phyloP scores from a whole-genome alignment of 1,139 yeast species.

The Lodderomyces beijingensis region DNA sequence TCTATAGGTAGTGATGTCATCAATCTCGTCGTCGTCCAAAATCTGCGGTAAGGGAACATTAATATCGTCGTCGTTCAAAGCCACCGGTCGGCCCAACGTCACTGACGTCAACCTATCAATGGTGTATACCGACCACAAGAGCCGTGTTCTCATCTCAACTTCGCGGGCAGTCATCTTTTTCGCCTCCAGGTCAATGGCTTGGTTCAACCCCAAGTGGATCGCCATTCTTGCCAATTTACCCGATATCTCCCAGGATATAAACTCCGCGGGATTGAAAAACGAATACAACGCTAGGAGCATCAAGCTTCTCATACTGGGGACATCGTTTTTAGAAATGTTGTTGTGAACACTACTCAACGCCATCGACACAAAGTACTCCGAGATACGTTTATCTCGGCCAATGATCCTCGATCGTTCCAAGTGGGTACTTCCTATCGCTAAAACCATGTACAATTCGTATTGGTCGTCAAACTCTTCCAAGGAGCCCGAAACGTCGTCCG shows the following conservation, averaged over 20 bases:
- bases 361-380: constrained; percentile 16
- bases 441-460: constrained; percentile 43
- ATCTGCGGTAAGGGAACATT: constrained; percentile 35
- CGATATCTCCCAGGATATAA: constrained; percentile 45
- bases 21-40: constrained; percentile 31
- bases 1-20: constrained; percentile 33
- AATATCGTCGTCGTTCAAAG: constrained; percentile 44
- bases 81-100: constrained; percentile 41
- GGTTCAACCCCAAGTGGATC: constrained; percentile 40
- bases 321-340: constrained; percentile 29
- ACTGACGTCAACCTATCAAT: constrained; percentile 43
- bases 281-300: constrained; percentile 43
- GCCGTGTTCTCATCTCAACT: constrained; percentile 37
- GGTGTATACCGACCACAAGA: constrained; percentile 49
- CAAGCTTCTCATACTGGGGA: constrained; percentile 33
- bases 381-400: constrained; percentile 24
- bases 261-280: constrained; percentile 39
- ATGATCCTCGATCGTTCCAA: constrained; percentile 30
- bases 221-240: constrained; percentile 41
- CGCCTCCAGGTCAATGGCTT: constrained; percentile 22
- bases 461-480: constrained; percentile 19
- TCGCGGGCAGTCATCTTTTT: constrained; percentile 22
- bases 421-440: constrained; percentile 47
- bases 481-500: constrained; percentile 5
- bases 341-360: constrained; percentile 21